A percentile compares a stretch with the other conserved stretches of the same genome.
These are phyloP conservation scores for Verticillium longisporum DNA, from an alignment of 2,329 filamentous ascomycete species.

Conservation along the genomic window DNA sequence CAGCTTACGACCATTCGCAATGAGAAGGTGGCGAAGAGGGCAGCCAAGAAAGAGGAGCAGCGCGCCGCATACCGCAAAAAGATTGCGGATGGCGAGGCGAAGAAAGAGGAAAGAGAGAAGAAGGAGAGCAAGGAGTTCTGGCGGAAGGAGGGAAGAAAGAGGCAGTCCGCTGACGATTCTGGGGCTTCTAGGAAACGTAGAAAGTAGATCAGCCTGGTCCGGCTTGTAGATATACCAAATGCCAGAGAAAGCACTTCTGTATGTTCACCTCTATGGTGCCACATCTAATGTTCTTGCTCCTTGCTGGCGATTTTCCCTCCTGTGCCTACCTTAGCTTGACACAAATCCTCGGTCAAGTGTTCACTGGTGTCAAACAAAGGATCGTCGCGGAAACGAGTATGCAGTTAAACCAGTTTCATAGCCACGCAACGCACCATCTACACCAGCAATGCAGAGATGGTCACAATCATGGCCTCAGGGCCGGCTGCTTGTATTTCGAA, in stretches of 20 bases:
- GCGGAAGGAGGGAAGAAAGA: conserved; percentile 77
- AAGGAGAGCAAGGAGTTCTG: conserved; percentile 89
- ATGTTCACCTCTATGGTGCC: neutral
- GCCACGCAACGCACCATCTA: no score
- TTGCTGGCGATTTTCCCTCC: neutral
- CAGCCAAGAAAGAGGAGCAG: conserved; percentile 82
- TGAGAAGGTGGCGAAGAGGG: conserved; percentile 79
- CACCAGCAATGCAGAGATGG: no score
- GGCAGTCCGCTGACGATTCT: conserved; percentile 35
- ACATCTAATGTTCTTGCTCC: neutral
- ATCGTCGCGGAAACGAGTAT: no score
- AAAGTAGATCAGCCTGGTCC: conserved; percentile 5
- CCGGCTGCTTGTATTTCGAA: neutral
- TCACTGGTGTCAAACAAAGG: no score
- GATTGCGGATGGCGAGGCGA: conserved; percentile 75
- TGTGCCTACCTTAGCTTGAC: neutral
- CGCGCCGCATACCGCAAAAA: conserved; percentile 74
- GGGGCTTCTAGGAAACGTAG: conserved; percentile 21
- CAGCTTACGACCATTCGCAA: conserved; percentile 87
- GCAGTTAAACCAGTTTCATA: no score
- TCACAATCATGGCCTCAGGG: no score
- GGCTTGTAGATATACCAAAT: neutral
- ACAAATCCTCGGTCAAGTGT: no score
- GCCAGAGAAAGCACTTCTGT: neutral
- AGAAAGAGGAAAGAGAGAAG: conserved; percentile 81